Base-by-base conservation (phyloP, 441 rosid species). In the Gossypium gossypioides region DNA sequence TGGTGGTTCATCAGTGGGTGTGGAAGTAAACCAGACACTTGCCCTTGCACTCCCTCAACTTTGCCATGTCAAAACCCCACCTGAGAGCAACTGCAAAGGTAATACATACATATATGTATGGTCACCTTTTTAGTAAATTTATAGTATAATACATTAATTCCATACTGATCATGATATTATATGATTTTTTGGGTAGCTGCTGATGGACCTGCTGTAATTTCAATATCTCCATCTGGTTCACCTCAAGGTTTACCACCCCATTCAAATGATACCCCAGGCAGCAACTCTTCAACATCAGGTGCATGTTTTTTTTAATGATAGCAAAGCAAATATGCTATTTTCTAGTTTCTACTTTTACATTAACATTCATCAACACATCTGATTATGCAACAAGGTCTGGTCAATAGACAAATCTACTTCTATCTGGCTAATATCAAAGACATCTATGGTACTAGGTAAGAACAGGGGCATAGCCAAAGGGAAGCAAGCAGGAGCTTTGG, bases 1-100 rank as follows among this genome's bases (percentile, higher is more conserved):
- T 0, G 74, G 81, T 3, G 82, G 70, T 54, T 58, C 86, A 2
- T 29, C 81, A 0, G 4, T 80, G 1, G 88, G 90, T 9, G 16
- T 83, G 22, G 0, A 72, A 54, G 71, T 84, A 50, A 86, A 86
- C 79, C 84, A 80, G 51, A 81, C 88, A n/a, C 86, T 50, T n/a
- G 88, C 90, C 19, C 56, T 81, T 3, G 46, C 78, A 18, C 86
- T 86, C 34, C 86, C 88, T 6, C 77, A 58, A n/a, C 88, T 82
- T 25, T 86, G 90, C 68, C 73, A 79, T 60, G 86, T 86, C 27
- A 32, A 83, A 69, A 83, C 88, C 0, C 90, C 88, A 27, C 83
- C 88, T 3, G 32, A 59, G 74, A 84, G 84, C 82, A 76, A 0
- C 59, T 84, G 86, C 77, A 84, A 84, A 8, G 78, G 86, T 84